Evolutionary conservation across 1,284 basidiomycete species (phyloP).

Genomic region (Ustilago crameri): DNA sequence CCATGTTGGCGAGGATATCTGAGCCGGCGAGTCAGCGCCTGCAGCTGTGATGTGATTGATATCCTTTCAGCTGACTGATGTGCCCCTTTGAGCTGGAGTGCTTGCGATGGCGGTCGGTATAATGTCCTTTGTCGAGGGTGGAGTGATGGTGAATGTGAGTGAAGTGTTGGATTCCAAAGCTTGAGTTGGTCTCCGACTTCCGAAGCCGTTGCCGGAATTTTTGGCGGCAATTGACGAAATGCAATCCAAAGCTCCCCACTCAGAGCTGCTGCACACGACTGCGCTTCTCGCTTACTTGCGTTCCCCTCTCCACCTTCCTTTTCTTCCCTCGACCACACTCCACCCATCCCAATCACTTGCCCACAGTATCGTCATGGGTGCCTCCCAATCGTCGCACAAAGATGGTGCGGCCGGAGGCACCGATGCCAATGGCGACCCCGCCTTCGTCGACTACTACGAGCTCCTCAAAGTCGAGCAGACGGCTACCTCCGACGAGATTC

Average conservation of each 20-base stretch:
- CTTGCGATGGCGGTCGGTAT: background rate
- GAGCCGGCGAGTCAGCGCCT: conserved; percentile 10
- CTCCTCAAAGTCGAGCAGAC: conserved; percentile 61
- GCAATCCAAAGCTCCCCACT: background rate
- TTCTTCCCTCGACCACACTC: background rate
- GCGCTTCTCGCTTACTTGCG: background rate
- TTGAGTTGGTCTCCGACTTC: conserved; percentile 12
- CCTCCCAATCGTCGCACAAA: conserved; percentile 49
- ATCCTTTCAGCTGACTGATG: background rate
- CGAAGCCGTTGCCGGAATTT: conserved; percentile 22
- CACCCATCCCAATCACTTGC: background rate
- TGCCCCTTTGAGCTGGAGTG: background rate
- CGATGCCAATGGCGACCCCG: conserved; percentile 41
- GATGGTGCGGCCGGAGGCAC: conserved; percentile 32
- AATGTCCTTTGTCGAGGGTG: background rate
- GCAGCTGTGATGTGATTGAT: conserved; percentile 1
- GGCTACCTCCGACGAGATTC: conserved; percentile 63
- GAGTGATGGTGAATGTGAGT: conserved; percentile 1
- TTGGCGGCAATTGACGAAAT: conserved; percentile 1
- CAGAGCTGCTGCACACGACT: conserved; percentile 14
- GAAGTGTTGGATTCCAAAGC: background rate
- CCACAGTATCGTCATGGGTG: conserved; percentile 29
- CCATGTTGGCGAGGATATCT: conserved; percentile 45
- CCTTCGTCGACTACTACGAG: conserved; percentile 64
- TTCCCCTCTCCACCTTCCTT: background rate